Evolutionary conservation across 202 grass and related monocot genomes (phyloP), one percentile per base, ranked within the genome.

Genomic region (Zoysia matrella): DNA sequence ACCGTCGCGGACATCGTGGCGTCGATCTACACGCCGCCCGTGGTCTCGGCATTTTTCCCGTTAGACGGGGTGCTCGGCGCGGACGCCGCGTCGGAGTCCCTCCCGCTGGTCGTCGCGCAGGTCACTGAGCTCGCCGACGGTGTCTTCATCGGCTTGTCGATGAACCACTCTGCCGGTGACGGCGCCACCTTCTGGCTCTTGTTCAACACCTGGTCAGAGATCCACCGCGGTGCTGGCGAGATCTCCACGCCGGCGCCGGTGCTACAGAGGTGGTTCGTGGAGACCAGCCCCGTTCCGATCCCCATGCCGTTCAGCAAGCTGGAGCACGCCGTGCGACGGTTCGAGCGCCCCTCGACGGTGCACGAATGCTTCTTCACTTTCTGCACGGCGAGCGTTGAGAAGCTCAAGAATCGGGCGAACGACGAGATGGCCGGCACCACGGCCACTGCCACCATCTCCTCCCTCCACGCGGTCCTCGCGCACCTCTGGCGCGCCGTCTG

Each of bases 81-180:
- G 13, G 75, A 78, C 48, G 75, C 62, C 0, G 36, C 55, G 13
- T n/a, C 14, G 36, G 0, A 45, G 5, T 5, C 41, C 10, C 22
- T 47, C 0, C 4, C n/a, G 7, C 13, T 78, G 3, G 55, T 58
- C 15, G 60, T 61, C 7, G 47, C 5, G 7, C 75, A 78, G 47
- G 61, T 92, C n/a, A 89, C 86, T 0, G 86, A 92, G 71, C 75
- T 92, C 15, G 39, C 30, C 45, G 86, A 89, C 51, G 90, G 83
- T 3, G 45, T 92, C 42, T 92, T 92, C 44, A 5, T 90, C 4
- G 77, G 54, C 11, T 68, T 74, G 42, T 83, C 49, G 18, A 74
- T 90, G 67, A 93, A 90, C 47, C 87, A 93, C 44, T 64, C 0
- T 10, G 71, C 87, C 7, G 81, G 47, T 1, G 91, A 93, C 4